These are phyloP conservation scores for Trichoderma brevicompactum DNA, from an alignment of 2,329 filamentous ascomycete genomes.

Conservation along the genomic window DNA sequence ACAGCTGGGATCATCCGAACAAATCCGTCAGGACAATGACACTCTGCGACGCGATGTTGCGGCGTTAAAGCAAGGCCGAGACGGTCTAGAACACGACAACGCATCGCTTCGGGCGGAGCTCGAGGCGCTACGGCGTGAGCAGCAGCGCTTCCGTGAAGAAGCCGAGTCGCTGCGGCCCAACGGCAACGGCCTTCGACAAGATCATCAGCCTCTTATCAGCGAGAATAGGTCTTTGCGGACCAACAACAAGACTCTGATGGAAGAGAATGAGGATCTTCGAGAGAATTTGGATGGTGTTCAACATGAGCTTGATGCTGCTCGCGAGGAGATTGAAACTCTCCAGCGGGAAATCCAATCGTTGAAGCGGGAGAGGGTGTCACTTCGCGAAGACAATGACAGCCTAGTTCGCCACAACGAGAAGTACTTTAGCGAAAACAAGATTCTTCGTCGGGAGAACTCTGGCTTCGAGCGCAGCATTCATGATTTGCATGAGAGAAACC, in stretches of 20 bases:
- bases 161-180: constrained; percentile 49
- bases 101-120: constrained; percentile 48
- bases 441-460: constrained; percentile 53
- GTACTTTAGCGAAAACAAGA: constrained; percentile 59
- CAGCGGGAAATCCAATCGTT: constrained; percentile 47
- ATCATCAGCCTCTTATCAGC: constrained; percentile 49
- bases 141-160: constrained; percentile 46
- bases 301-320: constrained; percentile 48
- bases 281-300: constrained; percentile 47
- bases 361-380: constrained; percentile 49
- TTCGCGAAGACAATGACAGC: constrained; percentile 57
- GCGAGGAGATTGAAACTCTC: constrained; percentile 47
- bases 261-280: constrained; percentile 51
- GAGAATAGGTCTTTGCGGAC: constrained; percentile 53
- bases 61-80: constrained; percentile 46
- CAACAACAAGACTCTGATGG: constrained; percentile 47
- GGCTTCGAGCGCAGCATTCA: constrained; percentile 52
- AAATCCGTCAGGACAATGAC: constrained; percentile 46
- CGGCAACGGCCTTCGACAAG: constrained; percentile 47
- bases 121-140: constrained; percentile 44
- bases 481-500: constrained; percentile 52
- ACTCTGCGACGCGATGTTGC: constrained; percentile 48
- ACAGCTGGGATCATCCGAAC: constrained; percentile 48
- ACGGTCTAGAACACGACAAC: constrained; percentile 48
- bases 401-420: constrained; percentile 60